A percentile compares a stretch with the other conserved stretches of the same genome.
These are phyloP conservation scores for Nitzschia sp. DNA, from an alignment of 108 stramenopile species.

Conservation along the genomic window DNA sequence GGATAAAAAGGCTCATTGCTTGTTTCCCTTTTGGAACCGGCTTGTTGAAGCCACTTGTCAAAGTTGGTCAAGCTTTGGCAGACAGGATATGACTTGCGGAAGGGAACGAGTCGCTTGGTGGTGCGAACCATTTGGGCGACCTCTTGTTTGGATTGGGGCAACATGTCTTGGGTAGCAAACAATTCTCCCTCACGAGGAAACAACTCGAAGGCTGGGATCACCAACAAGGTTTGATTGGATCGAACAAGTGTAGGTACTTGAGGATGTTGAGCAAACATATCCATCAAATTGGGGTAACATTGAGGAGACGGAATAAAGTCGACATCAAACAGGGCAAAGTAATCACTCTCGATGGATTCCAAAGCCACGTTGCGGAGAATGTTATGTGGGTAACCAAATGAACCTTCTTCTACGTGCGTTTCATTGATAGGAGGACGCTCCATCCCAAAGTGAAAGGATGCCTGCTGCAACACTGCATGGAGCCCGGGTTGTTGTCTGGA, in stretches of 20 bases:
- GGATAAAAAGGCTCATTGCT: not conserved
- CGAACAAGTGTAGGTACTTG: not conserved
- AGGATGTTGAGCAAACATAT: not conserved
- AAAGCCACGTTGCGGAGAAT: constrained; percentile 34
- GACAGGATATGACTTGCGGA: not conserved
- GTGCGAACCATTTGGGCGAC: not conserved
- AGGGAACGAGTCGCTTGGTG: not conserved
- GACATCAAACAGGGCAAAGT: constrained; percentile 34
- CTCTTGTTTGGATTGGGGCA: not conserved
- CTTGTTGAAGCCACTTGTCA: not conserved
- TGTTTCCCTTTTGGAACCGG: not conserved
- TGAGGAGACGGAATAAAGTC: constrained; percentile 31
- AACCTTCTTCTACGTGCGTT: not conserved
- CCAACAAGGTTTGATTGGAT: constrained; percentile 7
- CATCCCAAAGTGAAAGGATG: constrained; percentile 14
- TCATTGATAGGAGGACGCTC: constrained; percentile 1
- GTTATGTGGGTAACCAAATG: constrained; percentile 31
- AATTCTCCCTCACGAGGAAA: not conserved
- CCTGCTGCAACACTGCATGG: not conserved
- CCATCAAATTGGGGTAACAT: not conserved
- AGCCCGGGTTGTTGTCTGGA: not conserved
- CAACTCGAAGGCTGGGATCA: constrained; percentile 25
- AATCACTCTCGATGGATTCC: constrained; percentile 18
- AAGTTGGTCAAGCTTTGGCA: constrained; percentile 1
- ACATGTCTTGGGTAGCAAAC: not conserved